A percentile compares a stretch with the other conserved stretches of the same genome.
phyloP scores from a whole-genome alignment of 2,329 filamentous ascomycete genomes.

The Cryoendolithus antarcticus region DNA sequence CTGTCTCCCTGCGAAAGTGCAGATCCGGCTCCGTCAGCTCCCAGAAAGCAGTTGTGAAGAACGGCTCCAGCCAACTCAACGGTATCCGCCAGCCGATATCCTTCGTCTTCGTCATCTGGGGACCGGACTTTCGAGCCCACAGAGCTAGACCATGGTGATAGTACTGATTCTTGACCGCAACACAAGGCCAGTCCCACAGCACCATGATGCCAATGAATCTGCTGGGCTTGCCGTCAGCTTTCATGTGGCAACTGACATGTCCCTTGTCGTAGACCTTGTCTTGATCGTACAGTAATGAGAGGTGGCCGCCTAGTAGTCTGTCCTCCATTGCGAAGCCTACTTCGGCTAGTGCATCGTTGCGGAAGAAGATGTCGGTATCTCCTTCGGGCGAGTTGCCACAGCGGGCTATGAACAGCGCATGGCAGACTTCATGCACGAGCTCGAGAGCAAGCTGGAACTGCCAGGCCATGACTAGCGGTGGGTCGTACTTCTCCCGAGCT shows the following conservation, averaged over 20 bases:
- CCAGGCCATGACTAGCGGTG: not conserved
- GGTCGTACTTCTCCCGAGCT: not conserved
- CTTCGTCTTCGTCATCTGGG: not conserved
- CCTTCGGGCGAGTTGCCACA: not conserved
- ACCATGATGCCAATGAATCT: not conserved
- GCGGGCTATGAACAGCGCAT: not conserved
- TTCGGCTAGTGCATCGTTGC: not conserved
- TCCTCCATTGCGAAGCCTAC: constrained; percentile 1
- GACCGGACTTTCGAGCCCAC: not conserved
- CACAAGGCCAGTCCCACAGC: constrained; percentile 2
- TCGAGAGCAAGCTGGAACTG: constrained; percentile 3
- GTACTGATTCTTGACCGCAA: not conserved
- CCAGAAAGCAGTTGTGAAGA: constrained; percentile 2
- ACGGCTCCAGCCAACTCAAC: not conserved
- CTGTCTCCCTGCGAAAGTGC: not conserved
- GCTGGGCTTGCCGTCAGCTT: too few species aligned
- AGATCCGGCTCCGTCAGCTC: not conserved
- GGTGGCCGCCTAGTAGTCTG: constrained; percentile 1
- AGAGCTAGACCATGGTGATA: not conserved
- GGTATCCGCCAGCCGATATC: constrained; percentile 3
- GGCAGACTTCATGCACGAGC: constrained; percentile 2
- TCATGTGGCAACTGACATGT: too few species aligned
- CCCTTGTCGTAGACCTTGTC: too few species aligned
- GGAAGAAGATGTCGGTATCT: not conserved
- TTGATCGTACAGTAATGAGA: too few species aligned